Conservation (phyloP, 257 asterid species). For the Salvia splendens region DNA sequence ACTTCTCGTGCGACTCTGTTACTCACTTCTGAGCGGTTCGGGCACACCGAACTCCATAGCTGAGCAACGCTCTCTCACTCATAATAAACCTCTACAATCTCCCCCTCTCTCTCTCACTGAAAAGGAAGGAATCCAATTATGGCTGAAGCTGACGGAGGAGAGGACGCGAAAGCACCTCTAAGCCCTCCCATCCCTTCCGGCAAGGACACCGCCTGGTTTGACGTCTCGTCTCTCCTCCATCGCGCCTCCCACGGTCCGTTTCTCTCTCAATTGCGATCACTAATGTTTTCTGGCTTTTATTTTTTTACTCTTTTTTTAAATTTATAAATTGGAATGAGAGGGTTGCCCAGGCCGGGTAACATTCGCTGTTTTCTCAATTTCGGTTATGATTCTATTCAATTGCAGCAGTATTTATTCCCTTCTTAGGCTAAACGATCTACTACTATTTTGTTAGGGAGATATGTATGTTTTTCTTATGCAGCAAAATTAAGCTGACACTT, state of each 20-base stretch:
- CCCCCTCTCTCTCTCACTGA: slow-evolving; percentile 14
- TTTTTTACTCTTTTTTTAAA: neutral
- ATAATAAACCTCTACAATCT: slow-evolving; percentile 26
- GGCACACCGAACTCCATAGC: too few species aligned
- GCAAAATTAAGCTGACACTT: neutral
- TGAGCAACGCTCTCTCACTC: neutral
- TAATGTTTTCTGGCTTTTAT: slow-evolving; percentile 11
- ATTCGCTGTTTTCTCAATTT: neutral
- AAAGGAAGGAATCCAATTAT: slow-evolving; percentile 37
- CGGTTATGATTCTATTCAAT: slow-evolving; percentile 3
- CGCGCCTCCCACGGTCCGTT: slow-evolving; percentile 70
- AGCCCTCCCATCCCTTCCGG: slow-evolving; percentile 68
- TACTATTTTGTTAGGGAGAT: neutral
- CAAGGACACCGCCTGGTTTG: slow-evolving; percentile 78
- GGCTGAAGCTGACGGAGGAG: slow-evolving; percentile 39
- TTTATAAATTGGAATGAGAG: slow-evolving; percentile 7
- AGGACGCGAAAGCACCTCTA: slow-evolving; percentile 37
- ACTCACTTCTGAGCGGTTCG: too few species aligned
- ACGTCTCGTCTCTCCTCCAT: slow-evolving; percentile 67
- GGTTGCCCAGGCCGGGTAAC: slow-evolving; percentile 4
- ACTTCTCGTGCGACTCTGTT: too few species aligned
- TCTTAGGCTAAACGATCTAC: too few species aligned
- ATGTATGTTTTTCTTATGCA: neutral
- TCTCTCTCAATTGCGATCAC: slow-evolving; percentile 19
- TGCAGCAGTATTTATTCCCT: neutral